Evolutionary conservation across 495 filamentous ascomycete species (phyloP).

Genomic region (Cryomyces minteri): DNA sequence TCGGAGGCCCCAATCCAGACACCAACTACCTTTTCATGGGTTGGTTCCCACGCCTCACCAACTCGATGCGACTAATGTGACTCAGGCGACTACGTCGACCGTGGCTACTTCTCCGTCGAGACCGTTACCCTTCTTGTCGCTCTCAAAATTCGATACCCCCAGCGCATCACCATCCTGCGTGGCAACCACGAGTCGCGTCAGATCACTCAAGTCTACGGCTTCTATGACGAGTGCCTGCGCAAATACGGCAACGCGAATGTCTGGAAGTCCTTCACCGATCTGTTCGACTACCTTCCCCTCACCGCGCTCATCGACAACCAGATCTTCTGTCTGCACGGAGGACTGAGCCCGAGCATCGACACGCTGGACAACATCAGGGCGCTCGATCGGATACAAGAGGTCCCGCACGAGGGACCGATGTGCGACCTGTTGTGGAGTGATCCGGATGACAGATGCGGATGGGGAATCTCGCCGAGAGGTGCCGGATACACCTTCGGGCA

Average conservation of each 20-base stretch:
- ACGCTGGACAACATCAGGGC: constrained; percentile 96
- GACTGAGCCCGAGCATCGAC: constrained; percentile 89
- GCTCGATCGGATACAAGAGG: constrained; percentile 92
- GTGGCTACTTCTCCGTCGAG: constrained; percentile 94
- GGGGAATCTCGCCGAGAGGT: constrained; percentile 93
- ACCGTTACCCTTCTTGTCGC: constrained; percentile 87
- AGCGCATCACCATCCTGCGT: constrained; percentile 90
- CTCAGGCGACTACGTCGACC: constrained; percentile 85
- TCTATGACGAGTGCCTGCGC: constrained; percentile 93
- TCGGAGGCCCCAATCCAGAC: constrained; percentile 15
- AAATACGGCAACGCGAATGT: constrained; percentile 99
- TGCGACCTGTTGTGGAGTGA: constrained; percentile 97
- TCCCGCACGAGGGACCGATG: constrained; percentile 97
- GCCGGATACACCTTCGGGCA: constrained; percentile 98
- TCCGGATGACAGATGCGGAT: constrained; percentile 94
- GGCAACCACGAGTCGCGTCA: constrained; percentile 96
- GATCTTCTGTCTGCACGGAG: constrained; percentile 98
- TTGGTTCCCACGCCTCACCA: constrained; percentile 13
- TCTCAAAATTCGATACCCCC: constrained; percentile 88
- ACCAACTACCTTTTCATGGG: constrained; percentile 43
- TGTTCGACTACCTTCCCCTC: constrained; percentile 96
- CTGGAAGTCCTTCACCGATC: constrained; percentile 98
- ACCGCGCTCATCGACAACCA: constrained; percentile 98
- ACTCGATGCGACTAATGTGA: constrained; percentile 3
- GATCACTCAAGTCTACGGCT: constrained; percentile 95